Percentiles rank a stretch among this genome's conserved stretches.
Evolutionary conservation across 768 basidiomycete species (phyloP).

Genomic region (Trametes sanguinea): DNA sequence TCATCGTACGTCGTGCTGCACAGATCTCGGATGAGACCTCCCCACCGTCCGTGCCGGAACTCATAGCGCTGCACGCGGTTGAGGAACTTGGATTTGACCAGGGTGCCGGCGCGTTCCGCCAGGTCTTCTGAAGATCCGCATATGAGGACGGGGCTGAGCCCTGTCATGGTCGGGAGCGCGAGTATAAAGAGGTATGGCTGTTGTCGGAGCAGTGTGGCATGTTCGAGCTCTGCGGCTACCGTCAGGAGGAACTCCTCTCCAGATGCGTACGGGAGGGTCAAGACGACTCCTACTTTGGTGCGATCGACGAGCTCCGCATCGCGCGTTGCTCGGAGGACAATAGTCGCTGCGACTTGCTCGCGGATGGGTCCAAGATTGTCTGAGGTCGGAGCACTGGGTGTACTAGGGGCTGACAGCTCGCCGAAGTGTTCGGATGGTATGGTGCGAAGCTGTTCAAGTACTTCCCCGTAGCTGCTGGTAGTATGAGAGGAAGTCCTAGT

Average conservation of each 20-base stretch:
- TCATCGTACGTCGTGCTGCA: slow-evolving; percentile 60
- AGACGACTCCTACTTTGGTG: slow-evolving; percentile 57
- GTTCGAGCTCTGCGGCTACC: slow-evolving; percentile 51
- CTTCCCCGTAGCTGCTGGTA: slow-evolving; percentile 12
- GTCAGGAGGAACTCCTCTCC: slow-evolving; percentile 58
- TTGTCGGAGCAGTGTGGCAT: slow-evolving; percentile 36
- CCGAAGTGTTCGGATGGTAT: background rate
- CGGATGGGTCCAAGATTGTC: slow-evolving; percentile 59
- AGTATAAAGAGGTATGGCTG: slow-evolving; percentile 21
- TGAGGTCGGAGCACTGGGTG: background rate
- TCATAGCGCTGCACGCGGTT: slow-evolving; percentile 49
- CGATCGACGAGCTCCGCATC: slow-evolving; percentile 53
- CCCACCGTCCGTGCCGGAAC: slow-evolving; percentile 37
- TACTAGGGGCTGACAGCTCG: background rate
- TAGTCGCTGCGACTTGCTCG: slow-evolving; percentile 56
- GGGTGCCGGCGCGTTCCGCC: slow-evolving; percentile 67
- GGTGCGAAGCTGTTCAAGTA: slow-evolving; percentile 2
- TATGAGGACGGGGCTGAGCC: slow-evolving; percentile 50
- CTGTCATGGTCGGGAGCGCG: slow-evolving; percentile 1
- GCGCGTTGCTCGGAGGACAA: slow-evolving; percentile 56
- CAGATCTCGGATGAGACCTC: slow-evolving; percentile 56
- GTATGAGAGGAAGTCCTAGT: background rate
- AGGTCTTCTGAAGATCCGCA: slow-evolving; percentile 55
- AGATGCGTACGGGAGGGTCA: slow-evolving; percentile 58
- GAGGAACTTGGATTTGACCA: slow-evolving; percentile 69